Base-by-base conservation (phyloP, 495 filamentous ascomycete genomes). In the Lepraria neglecta region DNA sequence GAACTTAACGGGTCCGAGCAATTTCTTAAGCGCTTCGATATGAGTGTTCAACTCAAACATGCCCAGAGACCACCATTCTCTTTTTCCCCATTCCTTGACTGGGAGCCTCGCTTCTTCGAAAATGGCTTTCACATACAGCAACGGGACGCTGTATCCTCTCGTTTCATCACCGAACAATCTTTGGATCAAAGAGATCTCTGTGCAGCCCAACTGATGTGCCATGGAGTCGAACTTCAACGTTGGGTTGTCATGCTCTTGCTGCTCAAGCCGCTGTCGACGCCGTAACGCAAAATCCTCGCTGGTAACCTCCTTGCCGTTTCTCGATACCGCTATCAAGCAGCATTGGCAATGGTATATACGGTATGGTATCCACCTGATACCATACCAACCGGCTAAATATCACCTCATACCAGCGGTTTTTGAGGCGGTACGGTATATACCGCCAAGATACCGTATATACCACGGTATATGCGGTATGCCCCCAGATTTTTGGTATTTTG, bases 161-260 rank as follows among this genome's bases (percentile, higher is more conserved):
- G 12, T 14, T 11, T 33, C 30, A 5, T 59, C 42, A 14, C 66
- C 63, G 51, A 68, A 68, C 11, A 60, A 4, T 21, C 4, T 55
- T 35, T 56, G 57, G 1, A 64, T 14, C 0, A 63, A 33, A 19
- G 63, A 64, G 24, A 44, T 33, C 52, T 68, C 55, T 15, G 28
- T 35, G 21, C 45, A 45, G 27, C 59, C 57, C 31, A 61, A 31
- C n/a, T 46, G 14, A 21, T 69, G 55, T 33, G 68, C 42, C 38
- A 47, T 24, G 4, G 38, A 1, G 3, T 56, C 66, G 38, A 70
- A 71, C 0, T 47, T 6, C 21, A 66, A 15, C 1, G 54, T 19
- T 3, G 61, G 45, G 24, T 73, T 71, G 15, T 64, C 67, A 19
- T 31, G 28, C 30, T 27, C 33, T 57, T 72, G 70, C 42, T 63